These are phyloP conservation scores for Staphylotrichum longicolle DNA, from an alignment of 495 filamentous ascomycete genomes.

Conservation along the genomic window DNA sequence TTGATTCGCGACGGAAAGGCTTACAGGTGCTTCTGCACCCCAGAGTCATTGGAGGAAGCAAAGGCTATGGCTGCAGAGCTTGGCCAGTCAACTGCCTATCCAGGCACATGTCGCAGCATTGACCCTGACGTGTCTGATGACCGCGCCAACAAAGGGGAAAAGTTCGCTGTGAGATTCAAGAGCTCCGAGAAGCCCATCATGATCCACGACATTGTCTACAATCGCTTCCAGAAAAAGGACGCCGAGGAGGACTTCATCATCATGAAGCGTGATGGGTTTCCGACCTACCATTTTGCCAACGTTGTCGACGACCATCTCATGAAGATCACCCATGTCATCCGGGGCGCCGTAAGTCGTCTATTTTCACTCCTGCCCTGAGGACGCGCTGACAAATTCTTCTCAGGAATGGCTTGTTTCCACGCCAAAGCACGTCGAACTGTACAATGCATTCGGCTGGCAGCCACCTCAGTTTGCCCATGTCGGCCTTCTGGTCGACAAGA, in stretches of 20 bases:
- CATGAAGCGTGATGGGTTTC: slow-evolving; percentile 83
- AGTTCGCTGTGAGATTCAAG: slow-evolving; percentile 75
- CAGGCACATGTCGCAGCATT: slow-evolving; percentile 71
- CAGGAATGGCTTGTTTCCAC: slow-evolving; percentile 94
- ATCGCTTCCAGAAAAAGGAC: slow-evolving; percentile 49
- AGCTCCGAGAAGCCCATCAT: slow-evolving; percentile 55
- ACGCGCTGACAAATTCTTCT: neutral
- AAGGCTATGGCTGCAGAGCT: slow-evolving; percentile 59
- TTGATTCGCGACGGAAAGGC: slow-evolving; percentile 69
- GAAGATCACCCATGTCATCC: slow-evolving; percentile 92
- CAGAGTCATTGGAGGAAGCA: slow-evolving; percentile 59
- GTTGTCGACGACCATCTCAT: slow-evolving; percentile 94
- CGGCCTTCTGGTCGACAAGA: slow-evolving; percentile 72
- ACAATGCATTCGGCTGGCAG: slow-evolving; percentile 86
- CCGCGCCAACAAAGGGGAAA: slow-evolving; percentile 62
- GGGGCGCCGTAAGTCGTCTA: slow-evolving; percentile 65
- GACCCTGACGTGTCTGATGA: slow-evolving; percentile 63
- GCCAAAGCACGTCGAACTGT: slow-evolving; percentile 81
- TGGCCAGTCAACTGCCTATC: slow-evolving; percentile 68
- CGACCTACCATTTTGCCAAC: slow-evolving; percentile 96
- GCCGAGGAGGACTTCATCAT: slow-evolving; percentile 64
- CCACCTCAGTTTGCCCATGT: slow-evolving; percentile 84
- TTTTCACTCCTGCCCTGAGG: neutral
- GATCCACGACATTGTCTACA: slow-evolving; percentile 77
- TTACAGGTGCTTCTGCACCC: slow-evolving; percentile 90